These are phyloP conservation scores for Acanthamoeba quina DNA, from an alignment of 208 protist species.

Conservation along the genomic window DNA sequence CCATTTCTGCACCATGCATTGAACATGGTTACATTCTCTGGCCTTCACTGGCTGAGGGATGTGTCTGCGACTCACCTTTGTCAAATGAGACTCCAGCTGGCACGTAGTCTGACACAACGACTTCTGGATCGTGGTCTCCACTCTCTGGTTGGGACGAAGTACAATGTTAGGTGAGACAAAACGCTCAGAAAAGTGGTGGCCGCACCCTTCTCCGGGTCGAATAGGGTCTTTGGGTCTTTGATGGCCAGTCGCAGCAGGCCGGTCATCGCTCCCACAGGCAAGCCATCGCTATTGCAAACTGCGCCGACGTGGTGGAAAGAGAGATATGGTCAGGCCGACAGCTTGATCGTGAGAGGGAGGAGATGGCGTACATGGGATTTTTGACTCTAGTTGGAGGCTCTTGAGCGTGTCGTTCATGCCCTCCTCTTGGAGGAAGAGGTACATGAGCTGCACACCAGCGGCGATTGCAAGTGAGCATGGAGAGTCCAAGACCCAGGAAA, in stretches of 20 bases:
- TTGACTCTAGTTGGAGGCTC: conserved; percentile 2
- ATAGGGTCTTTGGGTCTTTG: background rate
- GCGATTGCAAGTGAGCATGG: too few species aligned
- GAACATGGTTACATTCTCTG: background rate
- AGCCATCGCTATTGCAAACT: conserved; percentile 26
- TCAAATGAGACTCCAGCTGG: background rate
- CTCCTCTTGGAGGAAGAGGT: conserved; percentile 36
- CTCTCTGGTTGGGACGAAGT: too few species aligned
- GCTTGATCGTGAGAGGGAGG: background rate
- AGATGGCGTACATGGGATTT: background rate
- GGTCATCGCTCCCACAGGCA: background rate
- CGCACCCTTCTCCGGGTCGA: background rate
- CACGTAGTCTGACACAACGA: conserved; percentile 1
- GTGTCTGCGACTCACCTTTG: background rate
- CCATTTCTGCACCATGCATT: background rate
- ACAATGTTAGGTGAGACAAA: too few species aligned
- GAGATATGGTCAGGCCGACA: too few species aligned
- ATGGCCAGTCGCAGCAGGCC: background rate
- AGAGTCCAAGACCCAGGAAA: too few species aligned
- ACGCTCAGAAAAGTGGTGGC: background rate
- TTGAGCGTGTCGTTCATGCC: conserved; percentile 38
- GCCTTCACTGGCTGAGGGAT: background rate
- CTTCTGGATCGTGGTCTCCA: conserved; percentile 13
- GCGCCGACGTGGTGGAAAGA: background rate
- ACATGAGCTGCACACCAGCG: background rate